Percentiles rank a stretch among this genome's conserved stretches.
Conservation (phyloP, 2,329 filamentous ascomycete genomes). For the Cladosporium phlei region DNA sequence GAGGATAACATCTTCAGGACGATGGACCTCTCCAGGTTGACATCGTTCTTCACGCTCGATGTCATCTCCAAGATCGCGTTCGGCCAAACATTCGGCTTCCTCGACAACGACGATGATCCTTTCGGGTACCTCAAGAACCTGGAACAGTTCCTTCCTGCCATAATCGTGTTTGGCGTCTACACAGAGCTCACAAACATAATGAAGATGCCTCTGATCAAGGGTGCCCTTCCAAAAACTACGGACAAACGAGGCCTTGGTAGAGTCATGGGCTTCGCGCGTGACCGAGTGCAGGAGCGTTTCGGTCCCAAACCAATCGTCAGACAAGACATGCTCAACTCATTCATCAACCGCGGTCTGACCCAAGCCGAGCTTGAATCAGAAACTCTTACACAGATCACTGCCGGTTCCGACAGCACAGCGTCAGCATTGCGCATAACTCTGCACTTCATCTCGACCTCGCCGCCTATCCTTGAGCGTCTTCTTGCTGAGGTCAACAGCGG, state of each 20-base stretch:
- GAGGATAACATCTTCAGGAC: constrained; percentile 28
- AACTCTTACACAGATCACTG: constrained; percentile 45
- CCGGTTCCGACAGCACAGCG: constrained; percentile 56
- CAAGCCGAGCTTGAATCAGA: constrained; percentile 42
- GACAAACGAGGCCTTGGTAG: constrained; percentile 40
- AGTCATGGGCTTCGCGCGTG: constrained; percentile 42
- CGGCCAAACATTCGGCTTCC: constrained; percentile 45
- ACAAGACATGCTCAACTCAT: constrained; percentile 52
- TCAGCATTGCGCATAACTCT: constrained; percentile 51
- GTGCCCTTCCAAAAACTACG: constrained; percentile 42
- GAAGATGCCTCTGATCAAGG: constrained; percentile 38
- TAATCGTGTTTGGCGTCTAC: constrained; percentile 42
- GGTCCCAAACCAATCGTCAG: constrained; percentile 39
- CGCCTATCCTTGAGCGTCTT: constrained; percentile 43
- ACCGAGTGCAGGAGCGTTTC: constrained; percentile 45
- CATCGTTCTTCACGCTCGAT: constrained; percentile 39
- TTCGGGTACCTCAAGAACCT: constrained; percentile 47
- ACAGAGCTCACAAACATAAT: constrained; percentile 41
- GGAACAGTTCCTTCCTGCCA: constrained; percentile 40
- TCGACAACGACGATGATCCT: constrained; percentile 46
- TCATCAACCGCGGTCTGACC: constrained; percentile 44
- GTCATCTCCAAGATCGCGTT: constrained; percentile 40
- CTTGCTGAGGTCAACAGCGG: constrained; percentile 44
- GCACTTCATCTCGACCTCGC: constrained; percentile 50
- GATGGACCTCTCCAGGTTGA: constrained; percentile 34